A percentile compares a stretch with the other conserved stretches of the same genome.
These are phyloP conservation scores for Backusella macrospora DNA, from an alignment of 192 early-diverging fungal species.

Conservation along the genomic window DNA sequence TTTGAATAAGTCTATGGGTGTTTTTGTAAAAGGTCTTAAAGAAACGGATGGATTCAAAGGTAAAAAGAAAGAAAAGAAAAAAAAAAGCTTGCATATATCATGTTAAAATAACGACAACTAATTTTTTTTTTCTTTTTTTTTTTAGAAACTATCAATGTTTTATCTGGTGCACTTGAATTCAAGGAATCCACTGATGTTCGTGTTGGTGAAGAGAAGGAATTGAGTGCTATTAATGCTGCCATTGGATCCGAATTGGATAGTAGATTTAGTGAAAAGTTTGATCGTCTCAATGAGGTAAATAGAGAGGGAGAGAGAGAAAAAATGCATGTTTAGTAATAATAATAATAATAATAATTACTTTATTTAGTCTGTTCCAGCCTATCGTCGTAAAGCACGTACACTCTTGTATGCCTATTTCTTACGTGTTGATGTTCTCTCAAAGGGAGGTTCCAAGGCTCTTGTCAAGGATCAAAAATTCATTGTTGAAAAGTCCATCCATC, in stretches of 20 bases:
- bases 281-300: slow-evolving; percentile 31
- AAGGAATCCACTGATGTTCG: slow-evolving; percentile 49
- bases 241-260: slow-evolving; percentile 59
- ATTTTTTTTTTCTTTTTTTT: background rate
- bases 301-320: background rate
- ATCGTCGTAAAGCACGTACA: slow-evolving; percentile 69
- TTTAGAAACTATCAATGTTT: slow-evolving; percentile 72
- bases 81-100: no score
- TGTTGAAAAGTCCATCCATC: slow-evolving; percentile 69
- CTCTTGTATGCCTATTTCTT: slow-evolving; percentile 86
- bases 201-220: slow-evolving; percentile 46
- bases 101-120: background rate
- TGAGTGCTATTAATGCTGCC: slow-evolving; percentile 45
- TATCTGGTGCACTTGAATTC: slow-evolving; percentile 79
- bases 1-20: slow-evolving; percentile 85
- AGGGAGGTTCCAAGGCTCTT: slow-evolving; percentile 36
- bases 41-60: slow-evolving; percentile 54
- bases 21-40: slow-evolving; percentile 88
- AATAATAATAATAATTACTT: no score
- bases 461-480: slow-evolving; percentile 66
- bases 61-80: no score
- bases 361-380: slow-evolving; percentile 34
- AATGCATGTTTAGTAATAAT: background rate
- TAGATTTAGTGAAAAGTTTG: slow-evolving; percentile 62
- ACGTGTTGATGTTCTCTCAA: slow-evolving; percentile 65